Percentiles rank a stretch among this genome's conserved stretches.
These are phyloP conservation scores for Chaetomium cochliodes DNA, from an alignment of 495 filamentous ascomycete species.

Conservation along the genomic window DNA sequence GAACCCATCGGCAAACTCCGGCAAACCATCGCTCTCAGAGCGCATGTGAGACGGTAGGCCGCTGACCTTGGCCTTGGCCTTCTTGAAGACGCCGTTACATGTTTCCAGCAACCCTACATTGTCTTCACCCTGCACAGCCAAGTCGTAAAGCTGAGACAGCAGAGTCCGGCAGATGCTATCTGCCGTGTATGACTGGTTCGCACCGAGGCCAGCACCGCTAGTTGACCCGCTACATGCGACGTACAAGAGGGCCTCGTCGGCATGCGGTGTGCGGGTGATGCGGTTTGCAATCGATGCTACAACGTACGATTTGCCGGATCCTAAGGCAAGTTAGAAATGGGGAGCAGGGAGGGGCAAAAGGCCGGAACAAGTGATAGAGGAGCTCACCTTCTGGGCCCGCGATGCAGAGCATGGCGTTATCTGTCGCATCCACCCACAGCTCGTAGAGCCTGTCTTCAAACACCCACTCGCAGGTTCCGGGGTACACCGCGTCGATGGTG, in stretches of 20 bases:
- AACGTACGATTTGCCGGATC: conserved; percentile 29
- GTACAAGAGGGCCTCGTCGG: conserved; percentile 23
- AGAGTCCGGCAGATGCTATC: conserved; percentile 28
- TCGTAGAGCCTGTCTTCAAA: conserved; percentile 19
- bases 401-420: conserved; percentile 21
- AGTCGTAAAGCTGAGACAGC: conserved; percentile 22
- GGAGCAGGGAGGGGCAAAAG: background rate
- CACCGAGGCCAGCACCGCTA: background rate
- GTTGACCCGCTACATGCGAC: conserved; percentile 20
- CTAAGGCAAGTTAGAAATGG: conserved; percentile 4
- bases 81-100: conserved; percentile 30
- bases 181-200: conserved; percentile 14
- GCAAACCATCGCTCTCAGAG: conserved; percentile 4
- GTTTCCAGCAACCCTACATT: conserved; percentile 26
- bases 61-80: conserved; percentile 16
- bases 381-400: conserved; percentile 27
- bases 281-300: conserved; percentile 25
- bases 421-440: conserved; percentile 13
- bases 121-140: conserved; percentile 23
- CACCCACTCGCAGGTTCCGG: conserved; percentile 29
- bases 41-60: background rate
- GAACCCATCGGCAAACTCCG: conserved; percentile 27
- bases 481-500: conserved; percentile 24
- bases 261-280: background rate
- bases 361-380: background rate